Conservation (phyloP, 805 yeast species). For the Candida rishiriensis region DNA sequence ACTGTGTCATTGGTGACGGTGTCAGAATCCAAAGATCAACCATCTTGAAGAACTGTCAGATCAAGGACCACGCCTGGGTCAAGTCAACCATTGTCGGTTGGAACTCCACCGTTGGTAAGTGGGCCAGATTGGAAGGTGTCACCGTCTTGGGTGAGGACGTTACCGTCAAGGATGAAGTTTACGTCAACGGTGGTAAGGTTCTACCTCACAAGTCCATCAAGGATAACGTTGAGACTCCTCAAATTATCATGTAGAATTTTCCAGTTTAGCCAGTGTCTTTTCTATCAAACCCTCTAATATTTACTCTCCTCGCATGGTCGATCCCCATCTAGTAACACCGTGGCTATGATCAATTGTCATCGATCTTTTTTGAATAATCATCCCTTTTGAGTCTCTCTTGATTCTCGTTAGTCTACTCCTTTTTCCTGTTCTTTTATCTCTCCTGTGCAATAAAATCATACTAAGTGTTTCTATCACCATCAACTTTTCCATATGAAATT, state of each 20-base stretch:
- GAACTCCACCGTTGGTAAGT: slow-evolving; percentile 96
- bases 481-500: too few species aligned
- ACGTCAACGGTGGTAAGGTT: slow-evolving; percentile 99
- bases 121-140: slow-evolving; percentile 98
- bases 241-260: slow-evolving; percentile 96
- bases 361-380: too few species aligned
- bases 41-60: slow-evolving; percentile 81
- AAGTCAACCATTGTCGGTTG: slow-evolving; percentile 98
- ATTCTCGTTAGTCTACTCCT: too few species aligned
- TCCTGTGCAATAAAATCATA: too few species aligned
- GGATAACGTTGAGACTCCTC: slow-evolving; percentile 93
- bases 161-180: slow-evolving; percentile 95
- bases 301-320: too few species aligned
- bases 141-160: slow-evolving; percentile 99
- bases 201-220: slow-evolving; percentile 98
- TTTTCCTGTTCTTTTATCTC: too few species aligned
- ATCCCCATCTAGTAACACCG: too few species aligned
- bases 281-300: too few species aligned
- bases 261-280: too few species aligned
- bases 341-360: too few species aligned
- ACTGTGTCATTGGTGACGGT: slow-evolving; percentile 94
- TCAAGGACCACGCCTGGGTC: slow-evolving; percentile 97
- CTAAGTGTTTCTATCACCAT: too few species aligned
- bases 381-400: too few species aligned
- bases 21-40: slow-evolving; percentile 97